Evolutionary conservation across 441 rosid genomes (phyloP), one percentile per base, ranked within the genome.

Genomic region (Adansonia madagascariensis): DNA sequence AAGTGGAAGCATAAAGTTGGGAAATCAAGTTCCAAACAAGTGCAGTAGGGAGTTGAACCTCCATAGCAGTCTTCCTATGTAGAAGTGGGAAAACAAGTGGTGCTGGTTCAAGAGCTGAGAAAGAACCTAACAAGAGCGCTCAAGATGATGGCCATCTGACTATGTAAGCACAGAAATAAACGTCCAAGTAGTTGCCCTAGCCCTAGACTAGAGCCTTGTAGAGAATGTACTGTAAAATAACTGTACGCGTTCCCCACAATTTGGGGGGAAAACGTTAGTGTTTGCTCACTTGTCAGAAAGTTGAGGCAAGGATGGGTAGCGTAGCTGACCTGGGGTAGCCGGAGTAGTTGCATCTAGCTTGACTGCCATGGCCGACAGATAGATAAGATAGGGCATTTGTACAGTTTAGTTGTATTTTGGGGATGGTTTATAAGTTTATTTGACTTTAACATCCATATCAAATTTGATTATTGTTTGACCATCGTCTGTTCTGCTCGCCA

Each of bases 1-100:
- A 86, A 87, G 27, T 97, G 99, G 99, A 91, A 82, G 89, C 86
- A 80, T 60, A 93, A 92, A 83, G 91, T 80, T 68, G 89, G 84
- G 8, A 96, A 89, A 79, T 76, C 92, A 71, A 82, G 83, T 86
- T 85, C 85, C 14, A 83, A 69, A 84, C 78, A 81, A 76, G 83
- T 80, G 77, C 73, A 69, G 57, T 84, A 82, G 80, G 82, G 63
- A 78, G 78, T 77, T 75, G 46, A 59, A 41, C 69, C 55, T n/a
- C 53, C 6, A 14, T 63, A 75, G 62, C 39, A 75, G 31, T 15
- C 35, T 56, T 72, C 39, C n/a, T 4, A 10, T 66, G 72, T 31
- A 75, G 76, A 74, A 74, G 60, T 55, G 39, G 50, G 66, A 27
- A 35, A 78, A 73, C 70, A 53, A 66, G 75, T 9, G 31, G 76